A percentile compares a stretch with the other conserved stretches of the same genome.
Evolutionary conservation across 2,329 filamentous ascomycete species (phyloP).

Genomic region (Stachybotrys chartarum): DNA sequence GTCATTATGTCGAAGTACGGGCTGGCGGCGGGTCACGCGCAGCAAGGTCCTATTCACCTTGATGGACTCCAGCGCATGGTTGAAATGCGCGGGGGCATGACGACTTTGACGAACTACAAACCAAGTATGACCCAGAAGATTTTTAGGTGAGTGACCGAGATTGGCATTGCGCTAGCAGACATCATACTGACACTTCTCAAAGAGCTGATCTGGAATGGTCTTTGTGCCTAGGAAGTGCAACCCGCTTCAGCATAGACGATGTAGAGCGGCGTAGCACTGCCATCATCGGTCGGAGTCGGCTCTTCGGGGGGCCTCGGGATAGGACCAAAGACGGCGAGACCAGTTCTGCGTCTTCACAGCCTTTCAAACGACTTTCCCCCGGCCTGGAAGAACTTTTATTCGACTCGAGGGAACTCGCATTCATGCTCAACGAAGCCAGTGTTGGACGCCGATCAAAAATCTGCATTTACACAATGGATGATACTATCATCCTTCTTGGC

Average conservation of each 20-base stretch:
- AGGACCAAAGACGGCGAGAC: not conserved
- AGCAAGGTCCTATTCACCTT: constrained; percentile 5
- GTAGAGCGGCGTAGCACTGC: not conserved
- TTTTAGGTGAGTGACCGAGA: constrained; percentile 1
- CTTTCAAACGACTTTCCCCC: not conserved
- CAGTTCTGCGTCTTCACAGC: not conserved
- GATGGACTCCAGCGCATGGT: constrained; percentile 6
- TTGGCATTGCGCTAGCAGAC: not conserved
- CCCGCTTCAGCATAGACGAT: constrained; percentile 3
- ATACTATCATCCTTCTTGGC: constrained; percentile 3
- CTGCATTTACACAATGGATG: constrained; percentile 2
- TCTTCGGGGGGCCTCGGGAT: too few relatives aligned
- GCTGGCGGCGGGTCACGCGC: constrained; percentile 2
- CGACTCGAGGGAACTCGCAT: not conserved
- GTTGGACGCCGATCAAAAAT: constrained; percentile 1
- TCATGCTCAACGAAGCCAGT: constrained; percentile 3
- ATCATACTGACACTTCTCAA: not conserved
- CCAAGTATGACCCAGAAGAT: constrained; percentile 4
- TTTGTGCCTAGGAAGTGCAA: constrained; percentile 1
- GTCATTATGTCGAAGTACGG: constrained; percentile 6
- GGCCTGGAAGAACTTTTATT: constrained; percentile 1
- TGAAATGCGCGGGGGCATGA: constrained; percentile 5
- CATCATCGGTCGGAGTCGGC: not conserved
- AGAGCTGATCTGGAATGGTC: constrained; percentile 7
- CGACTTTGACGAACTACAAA: not conserved